Base-by-base conservation (phyloP, 2,329 filamentous ascomycete species). In the Beauveria brongniartii region DNA sequence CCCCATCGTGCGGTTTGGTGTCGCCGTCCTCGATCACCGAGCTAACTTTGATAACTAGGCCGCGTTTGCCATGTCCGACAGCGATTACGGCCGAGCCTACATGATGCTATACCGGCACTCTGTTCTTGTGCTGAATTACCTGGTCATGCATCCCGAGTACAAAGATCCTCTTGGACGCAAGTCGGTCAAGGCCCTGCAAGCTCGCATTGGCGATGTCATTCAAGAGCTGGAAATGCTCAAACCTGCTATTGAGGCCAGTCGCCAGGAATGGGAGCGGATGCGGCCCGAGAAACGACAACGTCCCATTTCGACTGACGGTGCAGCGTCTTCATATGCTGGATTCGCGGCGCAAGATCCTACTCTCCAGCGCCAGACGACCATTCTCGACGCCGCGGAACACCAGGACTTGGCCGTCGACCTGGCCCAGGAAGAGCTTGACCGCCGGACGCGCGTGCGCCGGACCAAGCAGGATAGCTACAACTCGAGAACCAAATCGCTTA, bases 41-140 rank as follows among this genome's bases (percentile, higher is more conserved):
- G 5, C n/a, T 26, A 50, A 68, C 70, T 57, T 69, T 64, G 67
- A 46, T 60, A 40, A 59, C 44, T 60, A 97, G 90, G 92, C 91
- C 22, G 81, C 85, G 56, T 91, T 93, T 67, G 96, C 96, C 71
- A 82, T 94, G 68, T 82, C 83, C 47, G 93, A 97, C 73, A 88
- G 88, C 68, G 92, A 97, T 74, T 85, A 91, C 65, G 85, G 92
- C 67, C 89, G 94, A 70, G 90, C 93, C 5, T 99, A 96, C 73
- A 82, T 97, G 59, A 85, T 97, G 62, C 83, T 96, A n/a, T 91
- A 94, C 71, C 87, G 94, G 67, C 92, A 96, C 75, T 91, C 91
- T 10, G 82, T 88, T 58, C 85, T 99, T n/a, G 84, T 96, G 26
- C 78, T 96, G 30, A 83, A 91, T 7, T 82, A 88, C 59, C 79